Conservation (phyloP, 331 rosid species). For the Pyracantha coccinea region DNA sequence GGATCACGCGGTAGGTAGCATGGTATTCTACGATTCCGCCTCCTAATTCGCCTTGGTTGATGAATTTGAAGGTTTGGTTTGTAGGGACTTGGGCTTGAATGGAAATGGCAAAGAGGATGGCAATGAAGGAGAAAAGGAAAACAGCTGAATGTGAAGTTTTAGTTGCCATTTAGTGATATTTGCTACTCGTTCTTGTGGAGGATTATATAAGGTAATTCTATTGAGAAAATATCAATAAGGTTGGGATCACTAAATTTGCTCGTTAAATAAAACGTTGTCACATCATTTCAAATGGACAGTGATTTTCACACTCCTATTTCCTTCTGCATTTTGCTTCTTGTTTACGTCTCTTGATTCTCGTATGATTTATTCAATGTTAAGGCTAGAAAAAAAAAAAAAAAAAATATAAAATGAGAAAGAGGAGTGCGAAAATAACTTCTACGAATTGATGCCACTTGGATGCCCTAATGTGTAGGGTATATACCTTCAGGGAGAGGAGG, state of each 20-base stretch:
- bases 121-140: background rate
- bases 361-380: background rate
- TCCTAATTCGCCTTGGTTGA: constrained; percentile 19
- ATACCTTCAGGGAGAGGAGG: background rate
- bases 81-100: constrained; percentile 13
- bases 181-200: background rate
- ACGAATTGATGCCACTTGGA: background rate
- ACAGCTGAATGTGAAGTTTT: background rate
- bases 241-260: background rate
- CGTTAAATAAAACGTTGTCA: background rate
- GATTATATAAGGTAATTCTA: background rate
- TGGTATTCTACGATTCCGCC: background rate
- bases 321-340: background rate
- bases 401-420: no score
- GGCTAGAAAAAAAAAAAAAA: no score
- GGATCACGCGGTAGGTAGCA: constrained; percentile 5
- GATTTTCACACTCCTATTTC: no score
- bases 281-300: background rate
- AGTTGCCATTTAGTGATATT: constrained; percentile 1
- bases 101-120: background rate
- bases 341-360: no score
- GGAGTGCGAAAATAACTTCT: background rate
- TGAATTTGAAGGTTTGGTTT: constrained; percentile 6
- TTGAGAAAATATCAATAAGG: background rate
- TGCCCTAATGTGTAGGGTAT: background rate